phyloP scores from a whole-genome alignment of 2,329 filamentous ascomycete genomes.

The Capronia epimyces region DNA sequence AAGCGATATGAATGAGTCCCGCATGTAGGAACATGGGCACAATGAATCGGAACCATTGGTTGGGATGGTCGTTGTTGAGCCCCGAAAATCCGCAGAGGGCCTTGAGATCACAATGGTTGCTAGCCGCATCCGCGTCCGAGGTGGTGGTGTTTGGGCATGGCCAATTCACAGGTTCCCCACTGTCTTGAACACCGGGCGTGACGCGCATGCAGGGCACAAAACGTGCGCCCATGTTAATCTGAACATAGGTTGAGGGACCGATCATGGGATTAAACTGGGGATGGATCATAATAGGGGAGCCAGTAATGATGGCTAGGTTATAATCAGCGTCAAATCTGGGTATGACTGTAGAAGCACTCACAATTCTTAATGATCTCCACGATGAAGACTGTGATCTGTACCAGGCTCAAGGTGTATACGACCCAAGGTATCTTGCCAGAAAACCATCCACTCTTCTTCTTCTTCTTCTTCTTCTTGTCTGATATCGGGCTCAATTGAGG shows the following conservation, averaged over 20 bases:
- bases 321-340: conserved; percentile 4
- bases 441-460: conserved; percentile 49
- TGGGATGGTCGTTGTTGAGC: conserved; percentile 67
- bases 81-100: conserved; percentile 79
- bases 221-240: conserved; percentile 95
- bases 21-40: conserved; percentile 92
- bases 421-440: conserved; percentile 65
- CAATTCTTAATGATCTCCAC: conserved; percentile 80
- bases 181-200: conserved; percentile 39
- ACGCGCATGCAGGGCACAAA: conserved; percentile 95
- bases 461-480: conserved; percentile 33
- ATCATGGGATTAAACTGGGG: conserved; percentile 96
- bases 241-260: conserved; percentile 79
- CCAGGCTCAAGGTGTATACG: conserved; percentile 69
- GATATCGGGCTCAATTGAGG: conserved; percentile 22
- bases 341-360: conserved; percentile 40
- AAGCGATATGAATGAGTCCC: conserved; percentile 87
- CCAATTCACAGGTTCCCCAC: conserved; percentile 47
- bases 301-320: conserved; percentile 63
- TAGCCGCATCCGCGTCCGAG: conserved; percentile 43
- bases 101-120: conserved; percentile 64
- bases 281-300: conserved; percentile 62
- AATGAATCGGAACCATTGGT: conserved; percentile 98
- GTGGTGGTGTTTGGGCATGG: conserved; percentile 77
- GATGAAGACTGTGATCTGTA: conserved; percentile 81